phyloP scores from a whole-genome alignment of 108 stramenopile species.

The Cyclotella distinguenda region DNA sequence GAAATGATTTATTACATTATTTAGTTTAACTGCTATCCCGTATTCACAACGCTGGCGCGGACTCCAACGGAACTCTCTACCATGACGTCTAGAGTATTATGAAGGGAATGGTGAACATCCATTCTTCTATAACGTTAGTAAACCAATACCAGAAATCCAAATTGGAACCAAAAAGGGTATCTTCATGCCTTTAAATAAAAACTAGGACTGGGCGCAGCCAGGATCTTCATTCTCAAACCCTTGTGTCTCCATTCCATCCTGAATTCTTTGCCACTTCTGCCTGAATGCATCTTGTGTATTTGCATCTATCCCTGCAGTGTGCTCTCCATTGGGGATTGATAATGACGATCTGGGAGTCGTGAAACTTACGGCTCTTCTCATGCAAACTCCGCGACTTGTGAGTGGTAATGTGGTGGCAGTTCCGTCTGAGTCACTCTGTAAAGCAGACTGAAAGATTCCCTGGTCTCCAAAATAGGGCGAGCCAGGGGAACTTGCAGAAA shows the following conservation, averaged over 20 bases:
- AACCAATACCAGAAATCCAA: not conserved
- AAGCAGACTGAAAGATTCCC: not conserved
- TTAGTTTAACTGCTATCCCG: too few species aligned
- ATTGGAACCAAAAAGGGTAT: too few species aligned
- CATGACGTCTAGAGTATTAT: too few species aligned
- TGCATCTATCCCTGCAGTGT: not conserved
- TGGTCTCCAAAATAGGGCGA: conserved; percentile 23
- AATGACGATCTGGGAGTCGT: conserved; percentile 4
- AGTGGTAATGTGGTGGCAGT: not conserved
- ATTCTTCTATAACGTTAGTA: not conserved
- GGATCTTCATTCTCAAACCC: not conserved
- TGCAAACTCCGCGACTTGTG: conserved; percentile 23
- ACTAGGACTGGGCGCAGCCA: not conserved
- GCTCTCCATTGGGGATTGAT: not conserved
- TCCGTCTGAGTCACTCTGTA: not conserved
- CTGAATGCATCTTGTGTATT: conserved; percentile 1
- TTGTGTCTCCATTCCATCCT: conserved; percentile 1
- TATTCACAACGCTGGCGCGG: too few species aligned
- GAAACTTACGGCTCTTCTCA: conserved; percentile 30
- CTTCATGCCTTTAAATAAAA: not conserved
- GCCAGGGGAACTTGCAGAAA: not conserved
- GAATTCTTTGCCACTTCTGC: conserved; percentile 22
- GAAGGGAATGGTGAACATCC: too few species aligned
- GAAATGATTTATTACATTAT: too few species aligned
- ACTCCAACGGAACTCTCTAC: too few species aligned